These are phyloP conservation scores for Termitomyces heimii DNA, from an alignment of 768 basidiomycete genomes.

Conservation along the genomic window DNA sequence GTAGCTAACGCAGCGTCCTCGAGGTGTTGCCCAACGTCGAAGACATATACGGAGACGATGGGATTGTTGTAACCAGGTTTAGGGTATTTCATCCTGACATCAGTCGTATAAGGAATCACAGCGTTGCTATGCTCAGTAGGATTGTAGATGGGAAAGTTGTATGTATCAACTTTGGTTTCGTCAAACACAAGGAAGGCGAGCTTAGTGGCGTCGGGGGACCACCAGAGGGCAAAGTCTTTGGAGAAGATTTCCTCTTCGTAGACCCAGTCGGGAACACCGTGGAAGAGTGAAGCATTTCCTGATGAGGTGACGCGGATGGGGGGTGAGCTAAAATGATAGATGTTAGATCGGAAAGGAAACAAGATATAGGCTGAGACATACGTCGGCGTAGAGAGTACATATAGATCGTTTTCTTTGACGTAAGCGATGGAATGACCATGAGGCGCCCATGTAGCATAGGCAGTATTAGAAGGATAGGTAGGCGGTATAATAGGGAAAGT, in stretches of 20 bases:
- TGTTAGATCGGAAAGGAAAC: neutral
- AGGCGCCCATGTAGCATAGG: conserved; percentile 87
- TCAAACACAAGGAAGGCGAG: conserved; percentile 86
- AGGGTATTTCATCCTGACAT: conserved; percentile 74
- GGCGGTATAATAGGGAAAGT: conserved; percentile 73
- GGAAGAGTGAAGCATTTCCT: conserved; percentile 81
- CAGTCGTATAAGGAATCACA: conserved; percentile 74
- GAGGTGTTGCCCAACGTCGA: conserved; percentile 61
- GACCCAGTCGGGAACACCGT: conserved; percentile 97
- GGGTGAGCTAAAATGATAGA: conserved; percentile 24
- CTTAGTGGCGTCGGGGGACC: conserved; percentile 72
- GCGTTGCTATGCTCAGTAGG: conserved; percentile 63
- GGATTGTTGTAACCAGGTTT: conserved; percentile 92
- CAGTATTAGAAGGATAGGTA: conserved; percentile 60
- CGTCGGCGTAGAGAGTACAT: conserved; percentile 65
- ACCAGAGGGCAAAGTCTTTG: conserved; percentile 78
- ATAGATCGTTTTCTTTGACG: conserved; percentile 86
- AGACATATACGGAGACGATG: conserved; percentile 74
- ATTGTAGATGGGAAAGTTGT: conserved; percentile 88
- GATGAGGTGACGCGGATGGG: conserved; percentile 75
- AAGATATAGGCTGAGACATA: conserved; percentile 26
- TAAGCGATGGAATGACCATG: conserved; percentile 80
- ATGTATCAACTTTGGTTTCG: conserved; percentile 84
- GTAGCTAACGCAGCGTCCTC: conserved; percentile 22
- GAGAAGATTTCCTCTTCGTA: conserved; percentile 91